These are phyloP conservation scores for Platanus orientalis DNA, from an alignment of 164 flowering plant genomes.

Conservation along the genomic window DNA sequence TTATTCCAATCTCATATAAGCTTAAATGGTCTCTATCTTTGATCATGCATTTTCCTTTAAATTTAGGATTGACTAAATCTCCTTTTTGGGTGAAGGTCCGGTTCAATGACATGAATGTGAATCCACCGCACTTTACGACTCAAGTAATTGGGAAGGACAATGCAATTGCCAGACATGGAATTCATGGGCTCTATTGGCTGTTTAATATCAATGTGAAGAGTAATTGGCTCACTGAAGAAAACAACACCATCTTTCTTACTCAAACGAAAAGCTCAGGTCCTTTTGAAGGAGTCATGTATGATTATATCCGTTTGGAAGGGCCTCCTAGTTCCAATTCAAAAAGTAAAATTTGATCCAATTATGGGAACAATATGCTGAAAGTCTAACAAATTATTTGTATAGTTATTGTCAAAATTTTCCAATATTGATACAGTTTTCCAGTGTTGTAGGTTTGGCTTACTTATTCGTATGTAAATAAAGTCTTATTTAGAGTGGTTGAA, in stretches of 20 bases:
- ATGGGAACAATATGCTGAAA: too few relatives aligned
- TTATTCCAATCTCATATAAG: neutral
- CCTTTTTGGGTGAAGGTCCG: constrained; percentile 22
- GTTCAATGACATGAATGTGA: constrained; percentile 22
- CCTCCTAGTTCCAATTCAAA: too few relatives aligned
- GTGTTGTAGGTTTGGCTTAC: too few relatives aligned
- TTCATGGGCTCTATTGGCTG: constrained; percentile 68
- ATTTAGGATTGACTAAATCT: neutral
- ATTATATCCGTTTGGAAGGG: constrained; percentile 48
- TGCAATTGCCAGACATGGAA: constrained; percentile 71
- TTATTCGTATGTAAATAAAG: too few relatives aligned
- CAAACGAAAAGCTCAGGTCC: constrained; percentile 38
- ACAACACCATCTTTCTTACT: constrained; percentile 55
- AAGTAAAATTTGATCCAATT: too few relatives aligned
- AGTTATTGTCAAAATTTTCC: too few relatives aligned
- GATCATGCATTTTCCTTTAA: neutral
- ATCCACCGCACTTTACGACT: constrained; percentile 39
- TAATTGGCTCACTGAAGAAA: constrained; percentile 32
- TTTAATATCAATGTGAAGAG: constrained; percentile 37
- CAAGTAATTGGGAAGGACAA: constrained; percentile 68
- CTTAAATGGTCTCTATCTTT: too few relatives aligned
- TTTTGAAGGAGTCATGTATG: constrained; percentile 60
- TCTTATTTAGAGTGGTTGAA: too few relatives aligned
- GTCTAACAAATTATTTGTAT: too few relatives aligned
- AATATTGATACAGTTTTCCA: too few relatives aligned